A percentile compares a stretch with the other conserved stretches of the same genome.
These are phyloP conservation scores for Pichia californica DNA, from an alignment of 805 yeast species.

Conservation along the genomic window DNA sequence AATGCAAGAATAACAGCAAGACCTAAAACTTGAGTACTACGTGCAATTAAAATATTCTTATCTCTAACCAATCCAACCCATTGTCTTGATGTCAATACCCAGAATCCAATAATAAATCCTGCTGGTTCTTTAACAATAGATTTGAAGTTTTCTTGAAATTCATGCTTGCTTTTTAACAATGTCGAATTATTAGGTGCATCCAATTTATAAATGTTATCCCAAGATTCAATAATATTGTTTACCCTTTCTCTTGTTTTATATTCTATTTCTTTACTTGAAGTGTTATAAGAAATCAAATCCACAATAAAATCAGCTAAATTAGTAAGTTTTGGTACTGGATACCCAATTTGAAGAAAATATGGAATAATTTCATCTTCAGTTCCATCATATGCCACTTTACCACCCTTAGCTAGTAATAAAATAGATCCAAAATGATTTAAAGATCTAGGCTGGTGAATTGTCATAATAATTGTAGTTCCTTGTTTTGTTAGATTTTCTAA, in stretches of 20 bases:
- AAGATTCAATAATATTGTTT: conserved; percentile 29
- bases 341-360: conserved; percentile 46
- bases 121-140: conserved; percentile 29
- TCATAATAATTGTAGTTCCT: conserved; percentile 61
- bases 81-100: conserved; percentile 33
- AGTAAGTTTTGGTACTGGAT: conserved; percentile 49
- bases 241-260: conserved; percentile 35
- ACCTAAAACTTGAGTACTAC: conserved; percentile 58
- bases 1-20: conserved; percentile 60
- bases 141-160: conserved; percentile 19
- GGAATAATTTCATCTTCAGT: conserved; percentile 36
- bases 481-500: conserved; percentile 50
- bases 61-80: conserved; percentile 40
- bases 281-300: conserved; percentile 59
- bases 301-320: conserved; percentile 72
- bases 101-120: conserved; percentile 28
- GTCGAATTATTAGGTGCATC: background rate
- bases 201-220: conserved; percentile 25
- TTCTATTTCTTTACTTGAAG: conserved; percentile 39
- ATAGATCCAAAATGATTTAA: conserved; percentile 63
- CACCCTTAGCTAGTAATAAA: conserved; percentile 68
- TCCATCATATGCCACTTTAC: conserved; percentile 65
- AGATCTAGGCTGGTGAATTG: conserved; percentile 81
- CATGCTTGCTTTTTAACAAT: conserved; percentile 13
- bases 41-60: conserved; percentile 54